Percentiles rank a stretch among this genome's conserved stretches.
These are phyloP conservation scores for Eucalyptus urophylla DNA, from an alignment of 345 rosid species.

Conservation along the genomic window DNA sequence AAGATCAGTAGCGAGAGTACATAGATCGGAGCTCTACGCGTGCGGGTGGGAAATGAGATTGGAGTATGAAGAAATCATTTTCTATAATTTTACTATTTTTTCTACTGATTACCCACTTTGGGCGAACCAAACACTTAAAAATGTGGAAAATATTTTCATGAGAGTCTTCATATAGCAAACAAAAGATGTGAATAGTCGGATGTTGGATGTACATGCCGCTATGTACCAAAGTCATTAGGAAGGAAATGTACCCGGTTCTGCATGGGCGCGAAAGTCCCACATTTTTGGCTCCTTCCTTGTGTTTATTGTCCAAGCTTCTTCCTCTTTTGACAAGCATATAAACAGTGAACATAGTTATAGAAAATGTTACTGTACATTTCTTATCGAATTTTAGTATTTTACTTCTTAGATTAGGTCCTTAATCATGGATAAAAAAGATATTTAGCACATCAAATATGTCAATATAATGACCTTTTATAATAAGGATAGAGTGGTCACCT, in stretches of 20 bases:
- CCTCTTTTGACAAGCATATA: neutral
- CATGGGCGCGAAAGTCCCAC: neutral
- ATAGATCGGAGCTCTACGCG: neutral
- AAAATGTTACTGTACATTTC: neutral
- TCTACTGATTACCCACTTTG: neutral
- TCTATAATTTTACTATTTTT: too few relatives aligned
- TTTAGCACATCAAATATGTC: neutral
- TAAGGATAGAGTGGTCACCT: neutral
- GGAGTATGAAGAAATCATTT: too few relatives aligned
- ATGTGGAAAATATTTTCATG: neutral
- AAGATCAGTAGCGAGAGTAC: neutral
- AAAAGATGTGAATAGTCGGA: neutral
- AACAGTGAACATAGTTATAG: neutral
- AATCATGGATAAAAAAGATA: neutral
- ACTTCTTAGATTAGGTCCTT: neutral
- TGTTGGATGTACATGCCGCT: neutral
- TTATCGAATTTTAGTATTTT: neutral
- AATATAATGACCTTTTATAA: neutral
- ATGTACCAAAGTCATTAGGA: neutral
- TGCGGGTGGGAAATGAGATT: neutral
- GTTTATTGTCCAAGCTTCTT: neutral
- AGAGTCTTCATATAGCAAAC: neutral
- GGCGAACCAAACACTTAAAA: neutral
- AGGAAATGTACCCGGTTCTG: neutral
- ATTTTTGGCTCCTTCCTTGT: neutral